Evolutionary conservation across 495 filamentous ascomycete genomes (phyloP).

Genomic region (Tuber magnatum): DNA sequence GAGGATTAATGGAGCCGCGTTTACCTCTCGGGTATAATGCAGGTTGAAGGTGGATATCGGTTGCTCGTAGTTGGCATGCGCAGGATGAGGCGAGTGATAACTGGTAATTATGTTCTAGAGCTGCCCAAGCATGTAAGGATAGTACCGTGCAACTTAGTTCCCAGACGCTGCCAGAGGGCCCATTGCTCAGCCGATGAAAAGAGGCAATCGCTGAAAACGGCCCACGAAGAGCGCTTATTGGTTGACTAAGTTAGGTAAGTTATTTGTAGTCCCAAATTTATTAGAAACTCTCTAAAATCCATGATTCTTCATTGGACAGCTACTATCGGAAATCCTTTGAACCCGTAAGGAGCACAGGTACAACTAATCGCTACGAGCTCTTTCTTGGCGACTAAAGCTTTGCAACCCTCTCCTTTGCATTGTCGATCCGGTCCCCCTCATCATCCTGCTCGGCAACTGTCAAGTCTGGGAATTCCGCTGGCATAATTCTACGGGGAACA

Average conservation of each 20-base stretch:
- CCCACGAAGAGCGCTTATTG: not conserved
- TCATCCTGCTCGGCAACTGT: conserved; percentile 74
- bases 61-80: not conserved
- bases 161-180: not conserved
- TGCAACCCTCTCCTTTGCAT: conserved; percentile 35
- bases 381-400: conserved; percentile 8
- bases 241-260: not conserved
- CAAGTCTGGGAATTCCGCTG: conserved; percentile 59
- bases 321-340: not conserved
- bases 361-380: not conserved
- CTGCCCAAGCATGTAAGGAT: not conserved
- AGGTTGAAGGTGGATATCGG: not conserved
- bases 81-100: not conserved
- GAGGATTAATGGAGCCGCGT: not conserved
- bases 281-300: not conserved
- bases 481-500: conserved; percentile 70
- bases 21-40: not conserved
- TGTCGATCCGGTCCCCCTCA: conserved; percentile 68
- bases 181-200: not conserved
- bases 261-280: not conserved
- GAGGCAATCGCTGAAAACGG: not conserved
- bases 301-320: not conserved
- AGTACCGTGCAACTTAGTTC: not conserved
- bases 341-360: not conserved
- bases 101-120: not conserved